Evolutionary conservation across 495 filamentous ascomycete genomes (phyloP).

Genomic region (Trichoderma parareesei): DNA sequence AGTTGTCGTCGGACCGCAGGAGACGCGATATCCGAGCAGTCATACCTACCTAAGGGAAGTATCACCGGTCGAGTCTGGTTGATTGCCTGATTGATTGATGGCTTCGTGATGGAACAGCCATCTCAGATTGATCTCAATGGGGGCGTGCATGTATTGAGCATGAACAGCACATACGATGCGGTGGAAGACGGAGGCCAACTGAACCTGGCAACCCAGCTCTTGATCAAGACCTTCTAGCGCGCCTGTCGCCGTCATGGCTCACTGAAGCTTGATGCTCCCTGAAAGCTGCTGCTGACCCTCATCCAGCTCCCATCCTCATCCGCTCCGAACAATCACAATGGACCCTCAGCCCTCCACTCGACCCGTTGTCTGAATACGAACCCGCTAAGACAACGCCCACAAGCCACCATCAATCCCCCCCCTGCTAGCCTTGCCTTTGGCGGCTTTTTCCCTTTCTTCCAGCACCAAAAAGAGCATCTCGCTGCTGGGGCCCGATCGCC

Average conservation of each 20-base stretch:
- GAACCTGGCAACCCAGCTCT: not conserved
- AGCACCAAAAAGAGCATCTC: not conserved
- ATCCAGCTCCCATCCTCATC: not conserved
- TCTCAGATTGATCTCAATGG: too few species aligned
- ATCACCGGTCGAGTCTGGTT: too few species aligned
- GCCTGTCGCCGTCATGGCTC: too few species aligned
- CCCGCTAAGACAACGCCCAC: not conserved
- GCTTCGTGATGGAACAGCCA: too few species aligned
- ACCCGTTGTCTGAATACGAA: not conserved
- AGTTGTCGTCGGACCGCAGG: too few species aligned
- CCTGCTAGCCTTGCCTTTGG: slow-evolving; percentile 4
- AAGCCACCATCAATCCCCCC: not conserved
- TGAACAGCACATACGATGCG: not conserved
- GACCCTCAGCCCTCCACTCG: not conserved
- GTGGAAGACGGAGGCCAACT: not conserved
- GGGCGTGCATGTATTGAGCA: not conserved
- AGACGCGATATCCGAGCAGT: too few species aligned
- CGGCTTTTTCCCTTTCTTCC: too few species aligned
- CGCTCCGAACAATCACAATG: not conserved
- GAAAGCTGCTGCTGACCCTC: too few species aligned
- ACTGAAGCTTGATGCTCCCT: too few species aligned
- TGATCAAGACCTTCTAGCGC: too few species aligned
- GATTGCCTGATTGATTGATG: too few species aligned
- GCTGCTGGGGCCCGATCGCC: not conserved
- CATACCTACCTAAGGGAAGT: too few species aligned